Evolutionary conservation across 768 basidiomycete genomes (phyloP), one percentile per base, ranked within the genome.

Genomic region (Chiua virens): DNA sequence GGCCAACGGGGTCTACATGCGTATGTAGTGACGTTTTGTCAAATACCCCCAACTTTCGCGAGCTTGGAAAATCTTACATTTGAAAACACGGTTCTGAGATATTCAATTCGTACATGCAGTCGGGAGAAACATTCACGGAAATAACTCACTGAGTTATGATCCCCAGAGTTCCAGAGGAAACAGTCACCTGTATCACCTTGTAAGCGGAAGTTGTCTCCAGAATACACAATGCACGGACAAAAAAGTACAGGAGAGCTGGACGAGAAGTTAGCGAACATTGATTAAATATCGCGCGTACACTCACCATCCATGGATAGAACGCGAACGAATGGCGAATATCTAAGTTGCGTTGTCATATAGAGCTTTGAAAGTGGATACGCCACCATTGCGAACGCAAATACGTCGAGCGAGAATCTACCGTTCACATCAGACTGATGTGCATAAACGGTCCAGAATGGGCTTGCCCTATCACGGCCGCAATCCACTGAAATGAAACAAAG

Each of bases 231-330:
- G 10, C 18, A 48, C 46, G 17, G 4, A 52, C 51, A 20, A 10
- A 9, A 18, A 49, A 52, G 36, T 28, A 52, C 18, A 42, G 4
- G 8, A 8, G 8, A 35, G 46, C 51, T 52, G 38, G 21, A 17
- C 15, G 20, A 43, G 28, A 44, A 15, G 20, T 49, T 25, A 44
- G 34, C 43, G 23, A 1, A 21, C 20, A n/a, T 2, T 9, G n/a
- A 18, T 25, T 10, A 10, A 10, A 25, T 23, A 15, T 8, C 40
- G 51, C 49, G 20, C 14, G 23, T 21, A 17, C n/a, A 9, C 56
- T 57, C 38, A 58, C 56, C 56, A 36, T 57, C 56, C 32, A 20
- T 25, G 14, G 39, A 8, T 5, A 57, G 56, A 18, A 44, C 4
- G 17, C 4, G 23, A 10, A 54, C 14, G 8, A 59, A 45, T 3